Base-by-base conservation (phyloP, 106 monocot genomes). In the Platanthera zijinensis region DNA sequence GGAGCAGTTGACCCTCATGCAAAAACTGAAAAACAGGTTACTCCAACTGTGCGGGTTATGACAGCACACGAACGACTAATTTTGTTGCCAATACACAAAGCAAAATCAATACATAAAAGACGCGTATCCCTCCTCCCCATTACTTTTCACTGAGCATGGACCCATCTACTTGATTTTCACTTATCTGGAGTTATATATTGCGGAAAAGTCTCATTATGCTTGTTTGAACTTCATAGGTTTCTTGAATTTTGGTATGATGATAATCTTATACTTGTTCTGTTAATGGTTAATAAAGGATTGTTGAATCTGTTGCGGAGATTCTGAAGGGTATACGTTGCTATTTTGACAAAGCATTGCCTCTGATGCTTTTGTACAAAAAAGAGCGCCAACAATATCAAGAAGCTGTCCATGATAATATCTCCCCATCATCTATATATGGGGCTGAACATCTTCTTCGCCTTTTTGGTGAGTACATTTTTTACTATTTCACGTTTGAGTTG, bases 391-490 rank as follows among this genome's bases (percentile, higher is more conserved):
- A 97, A 84, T 97, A 89, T 78, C 78, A 85, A 32, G 93, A 94
- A 80, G 80, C 77, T 19, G 82, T 97, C 39, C 59, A 57, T 67
- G 96, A 88, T 71, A 84, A 89, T 80, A 70, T 78, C 13, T 89
- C 96, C 21, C 93, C 96, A 51, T 97, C 93, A 75, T 87, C 87
- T 56, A 57, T 97, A 50, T 97, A 97, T 86, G 96, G 96, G 70
- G 96, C 96, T 51, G 96, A 97, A 78, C 96, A 97, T 78, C 76
- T 97, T 32, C 74, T 93, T 49, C 95, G 95, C 54, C 95, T 95
- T 80, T 95, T 95, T 83, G 95, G 95, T 95, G 89, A 76, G 77
- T 53, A 50, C 22, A 53, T n/a, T 57, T 11, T 14, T 48, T 14
- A 11, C 0, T 69, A 3, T 10, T 69, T 45, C 12, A 69, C 46